Conservation (phyloP, 2,329 filamentous ascomycete genomes). For the Pyricularia sp. region DNA sequence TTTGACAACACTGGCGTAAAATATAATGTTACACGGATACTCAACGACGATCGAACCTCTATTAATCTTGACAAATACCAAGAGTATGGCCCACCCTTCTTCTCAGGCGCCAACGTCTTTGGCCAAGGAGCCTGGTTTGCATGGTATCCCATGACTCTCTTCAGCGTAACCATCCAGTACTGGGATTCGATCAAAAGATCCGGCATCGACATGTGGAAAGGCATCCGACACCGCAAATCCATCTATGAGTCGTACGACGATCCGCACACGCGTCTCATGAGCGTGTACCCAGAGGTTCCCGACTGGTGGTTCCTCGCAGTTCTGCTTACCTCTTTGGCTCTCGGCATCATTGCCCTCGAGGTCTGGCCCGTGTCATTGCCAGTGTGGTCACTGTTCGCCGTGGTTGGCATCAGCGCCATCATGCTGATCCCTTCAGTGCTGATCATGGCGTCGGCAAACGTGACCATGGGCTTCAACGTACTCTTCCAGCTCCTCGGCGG, state of each 20-base stretch:
- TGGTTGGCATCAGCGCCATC: slow-evolving; percentile 25
- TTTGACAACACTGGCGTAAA: slow-evolving; percentile 37
- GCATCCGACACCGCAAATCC: slow-evolving; percentile 25
- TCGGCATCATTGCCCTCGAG: slow-evolving; percentile 19
- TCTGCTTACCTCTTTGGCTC: slow-evolving; percentile 19
- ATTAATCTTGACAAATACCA: slow-evolving; percentile 4
- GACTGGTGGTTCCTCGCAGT: slow-evolving; percentile 40
- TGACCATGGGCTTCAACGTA: slow-evolving; percentile 28
- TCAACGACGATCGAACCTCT: slow-evolving; percentile 26
- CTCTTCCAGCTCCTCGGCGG: slow-evolving; percentile 32
- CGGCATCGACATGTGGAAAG: slow-evolving; percentile 27
- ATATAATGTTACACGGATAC: slow-evolving; percentile 36
- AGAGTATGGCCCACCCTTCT: slow-evolving; percentile 8
- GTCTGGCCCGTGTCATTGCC: slow-evolving; percentile 19
- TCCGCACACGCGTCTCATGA: slow-evolving; percentile 32
- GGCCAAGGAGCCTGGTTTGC: slow-evolving; percentile 4
- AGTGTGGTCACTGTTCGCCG: slow-evolving; percentile 17
- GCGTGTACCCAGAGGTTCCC: slow-evolving; percentile 33
- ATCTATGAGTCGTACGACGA: slow-evolving; percentile 34
- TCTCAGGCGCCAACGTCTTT: slow-evolving; percentile 5
- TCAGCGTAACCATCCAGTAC: slow-evolving; percentile 7
- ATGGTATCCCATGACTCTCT: slow-evolving; percentile 5
- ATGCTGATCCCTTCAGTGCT: slow-evolving; percentile 32
- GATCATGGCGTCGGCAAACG: slow-evolving; percentile 31
- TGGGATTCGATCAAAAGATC: slow-evolving; percentile 24